Percentiles rank a stretch among this genome's conserved stretches.
Evolutionary conservation across 768 basidiomycete genomes (phyloP).

Genomic region (Clathrus columnatus): DNA sequence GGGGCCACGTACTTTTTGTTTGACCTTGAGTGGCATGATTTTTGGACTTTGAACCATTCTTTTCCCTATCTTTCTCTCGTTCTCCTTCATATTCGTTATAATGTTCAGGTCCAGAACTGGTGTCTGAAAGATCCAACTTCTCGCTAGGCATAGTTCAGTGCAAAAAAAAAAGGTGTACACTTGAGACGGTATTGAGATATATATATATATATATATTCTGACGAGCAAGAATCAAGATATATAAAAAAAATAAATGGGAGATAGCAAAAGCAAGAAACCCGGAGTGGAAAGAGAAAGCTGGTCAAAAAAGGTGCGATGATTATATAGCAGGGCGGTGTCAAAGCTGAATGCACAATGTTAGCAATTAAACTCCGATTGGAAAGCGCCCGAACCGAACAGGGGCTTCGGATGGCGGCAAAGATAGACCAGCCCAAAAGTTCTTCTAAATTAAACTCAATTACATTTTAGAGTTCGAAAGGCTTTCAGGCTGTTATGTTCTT

Average conservation of each 20-base stretch:
- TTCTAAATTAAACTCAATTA: too few relatives aligned
- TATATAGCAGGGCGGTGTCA: neutral
- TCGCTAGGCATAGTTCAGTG: slow-evolving; percentile 1
- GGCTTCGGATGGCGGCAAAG: neutral
- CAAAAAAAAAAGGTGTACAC: neutral
- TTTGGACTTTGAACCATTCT: slow-evolving; percentile 9
- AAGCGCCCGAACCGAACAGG: neutral
- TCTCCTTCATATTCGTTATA: slow-evolving; percentile 1
- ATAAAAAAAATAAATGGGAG: neutral
- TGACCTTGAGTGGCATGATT: neutral
- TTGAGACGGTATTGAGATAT: neutral
- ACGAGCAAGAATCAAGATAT: neutral
- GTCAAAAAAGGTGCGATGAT: neutral
- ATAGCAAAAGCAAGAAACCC: neutral
- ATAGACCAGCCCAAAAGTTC: neutral
- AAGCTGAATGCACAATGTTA: neutral
- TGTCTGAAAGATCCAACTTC: slow-evolving; percentile 2
- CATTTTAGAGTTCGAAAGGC: too few relatives aligned
- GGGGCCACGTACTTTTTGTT: slow-evolving; percentile 5
- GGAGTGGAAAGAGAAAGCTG: neutral
- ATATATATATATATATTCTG: neutral
- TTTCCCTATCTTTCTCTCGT: slow-evolving; percentile 4
- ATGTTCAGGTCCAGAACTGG: neutral
- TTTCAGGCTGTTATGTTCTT: too few relatives aligned
- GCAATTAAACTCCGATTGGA: neutral